These are phyloP conservation scores for Nitzschia sp. DNA, from an alignment of 108 stramenopile genomes.

Conservation along the genomic window DNA sequence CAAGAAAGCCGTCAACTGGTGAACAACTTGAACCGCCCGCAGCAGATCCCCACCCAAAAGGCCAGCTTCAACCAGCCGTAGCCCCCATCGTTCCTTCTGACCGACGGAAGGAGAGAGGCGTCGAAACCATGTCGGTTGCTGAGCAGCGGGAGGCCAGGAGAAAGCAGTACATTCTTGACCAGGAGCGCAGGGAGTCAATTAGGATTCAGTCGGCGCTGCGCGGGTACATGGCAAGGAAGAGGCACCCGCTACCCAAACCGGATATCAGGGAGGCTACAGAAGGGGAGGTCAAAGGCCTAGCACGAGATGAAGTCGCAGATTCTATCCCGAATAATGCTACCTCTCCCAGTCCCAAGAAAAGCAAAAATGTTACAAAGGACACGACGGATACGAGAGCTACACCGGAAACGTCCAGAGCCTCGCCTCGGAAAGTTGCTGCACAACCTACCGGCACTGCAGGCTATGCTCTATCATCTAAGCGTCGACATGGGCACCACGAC, in stretches of 20 bases:
- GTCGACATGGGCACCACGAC: not conserved
- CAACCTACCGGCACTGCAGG: not conserved
- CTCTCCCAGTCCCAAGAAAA: not conserved
- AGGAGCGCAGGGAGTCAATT: constrained; percentile 4
- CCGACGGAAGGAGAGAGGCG: no score
- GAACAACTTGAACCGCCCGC: no score
- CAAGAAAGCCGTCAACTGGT: not conserved
- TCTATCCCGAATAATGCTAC: no score
- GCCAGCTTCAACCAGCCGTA: no score
- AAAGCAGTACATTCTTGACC: constrained; percentile 5
- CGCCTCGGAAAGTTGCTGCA: no score
- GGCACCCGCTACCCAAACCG: not conserved
- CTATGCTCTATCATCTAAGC: not conserved
- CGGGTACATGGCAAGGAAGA: constrained; percentile 9
- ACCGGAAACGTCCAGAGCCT: no score
- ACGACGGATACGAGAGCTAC: no score
- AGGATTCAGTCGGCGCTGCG: constrained; percentile 1
- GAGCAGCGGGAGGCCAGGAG: constrained; percentile 2
- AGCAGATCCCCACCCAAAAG: no score
- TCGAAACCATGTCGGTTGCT: constrained; percentile 3
- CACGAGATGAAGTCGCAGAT: no score
- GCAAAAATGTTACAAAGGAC: no score
- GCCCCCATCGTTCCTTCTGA: no score
- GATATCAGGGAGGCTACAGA: not conserved
- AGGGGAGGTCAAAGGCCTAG: not conserved